These are phyloP conservation scores for Hygrophorus russula DNA, from an alignment of 768 basidiomycete genomes.

Conservation along the genomic window DNA sequence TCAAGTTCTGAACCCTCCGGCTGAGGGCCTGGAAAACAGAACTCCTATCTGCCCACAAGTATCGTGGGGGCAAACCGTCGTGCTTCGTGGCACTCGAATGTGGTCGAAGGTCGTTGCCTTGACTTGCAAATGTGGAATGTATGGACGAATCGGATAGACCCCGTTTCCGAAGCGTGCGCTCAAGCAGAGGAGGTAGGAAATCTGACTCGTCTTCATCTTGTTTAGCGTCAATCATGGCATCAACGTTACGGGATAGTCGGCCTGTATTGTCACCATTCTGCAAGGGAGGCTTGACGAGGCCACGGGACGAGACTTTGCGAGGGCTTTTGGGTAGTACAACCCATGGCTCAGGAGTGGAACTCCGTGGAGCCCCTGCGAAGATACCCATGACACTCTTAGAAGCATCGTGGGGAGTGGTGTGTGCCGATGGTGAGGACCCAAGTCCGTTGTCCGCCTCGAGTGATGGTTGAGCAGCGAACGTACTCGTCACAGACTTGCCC, in stretches of 20 bases:
- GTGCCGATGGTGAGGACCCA: background rate
- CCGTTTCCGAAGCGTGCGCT: constrained; percentile 61
- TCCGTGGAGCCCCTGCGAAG: constrained; percentile 78
- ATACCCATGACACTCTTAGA: constrained; percentile 60
- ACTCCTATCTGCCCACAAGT: constrained; percentile 25
- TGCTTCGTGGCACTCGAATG: background rate
- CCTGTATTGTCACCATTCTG: constrained; percentile 14
- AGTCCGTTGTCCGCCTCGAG: constrained; percentile 1
- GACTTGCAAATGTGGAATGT: constrained; percentile 66
- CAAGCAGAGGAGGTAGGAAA: constrained; percentile 40
- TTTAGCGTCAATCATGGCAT: constrained; percentile 62
- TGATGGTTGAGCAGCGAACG: constrained; percentile 15
- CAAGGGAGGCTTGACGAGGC: background rate
- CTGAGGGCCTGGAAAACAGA: constrained; percentile 46
- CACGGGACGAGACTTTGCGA: constrained; percentile 18
- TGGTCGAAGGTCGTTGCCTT: constrained; percentile 25
- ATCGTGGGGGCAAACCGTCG: background rate
- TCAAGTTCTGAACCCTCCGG: constrained; percentile 42
- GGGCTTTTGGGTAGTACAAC: constrained; percentile 44
- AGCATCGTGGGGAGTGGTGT: background rate
- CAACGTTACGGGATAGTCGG: constrained; percentile 54
- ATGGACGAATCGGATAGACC: constrained; percentile 91
- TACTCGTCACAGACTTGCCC: constrained; percentile 29
- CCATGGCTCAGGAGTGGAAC: constrained; percentile 53
- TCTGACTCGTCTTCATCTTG: constrained; percentile 30